phyloP scores from a whole-genome alignment of 345 rosid species.

The Erucastrum elatum region DNA sequence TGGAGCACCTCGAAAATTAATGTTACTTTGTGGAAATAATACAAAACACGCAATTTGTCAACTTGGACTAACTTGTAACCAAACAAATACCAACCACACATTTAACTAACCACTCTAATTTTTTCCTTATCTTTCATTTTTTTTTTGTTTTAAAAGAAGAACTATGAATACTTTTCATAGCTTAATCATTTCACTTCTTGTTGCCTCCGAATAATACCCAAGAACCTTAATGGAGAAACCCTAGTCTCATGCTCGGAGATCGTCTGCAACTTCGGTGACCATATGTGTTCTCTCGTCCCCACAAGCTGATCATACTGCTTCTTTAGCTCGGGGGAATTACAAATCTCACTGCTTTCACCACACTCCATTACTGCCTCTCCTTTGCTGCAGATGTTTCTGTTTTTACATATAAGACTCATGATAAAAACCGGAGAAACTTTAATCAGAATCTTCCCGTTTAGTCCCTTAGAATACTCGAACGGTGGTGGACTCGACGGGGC shows the following conservation, averaged over 20 bases:
- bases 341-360: conserved; percentile 44
- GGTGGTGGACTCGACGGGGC: conserved; percentile 47
- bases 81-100: not conserved
- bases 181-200: conserved; percentile 31
- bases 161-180: not conserved
- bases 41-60: not conserved
- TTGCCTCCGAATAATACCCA: conserved; percentile 59
- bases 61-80: not conserved
- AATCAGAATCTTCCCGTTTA: conserved; percentile 54
- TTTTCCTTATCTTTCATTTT: not conserved
- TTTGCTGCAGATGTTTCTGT: conserved; percentile 3
- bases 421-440: conserved; percentile 63
- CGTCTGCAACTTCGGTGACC: conserved; percentile 90
- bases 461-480: conserved; percentile 51
- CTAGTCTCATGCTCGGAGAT: conserved; percentile 68
- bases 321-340: conserved; percentile 91
- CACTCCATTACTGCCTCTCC: conserved; percentile 3
- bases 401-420: conserved; percentile 41
- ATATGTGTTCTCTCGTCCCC: conserved; percentile 61
- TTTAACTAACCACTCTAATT: not conserved
- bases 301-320: conserved; percentile 81
- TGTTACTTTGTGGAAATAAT: not conserved
- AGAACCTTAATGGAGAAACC: conserved; percentile 63
- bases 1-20: not conserved
- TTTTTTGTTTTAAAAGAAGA: not conserved